Base-by-base conservation (phyloP, 2,329 filamentous ascomycete genomes). In the Uncinocarpus reesii region DNA sequence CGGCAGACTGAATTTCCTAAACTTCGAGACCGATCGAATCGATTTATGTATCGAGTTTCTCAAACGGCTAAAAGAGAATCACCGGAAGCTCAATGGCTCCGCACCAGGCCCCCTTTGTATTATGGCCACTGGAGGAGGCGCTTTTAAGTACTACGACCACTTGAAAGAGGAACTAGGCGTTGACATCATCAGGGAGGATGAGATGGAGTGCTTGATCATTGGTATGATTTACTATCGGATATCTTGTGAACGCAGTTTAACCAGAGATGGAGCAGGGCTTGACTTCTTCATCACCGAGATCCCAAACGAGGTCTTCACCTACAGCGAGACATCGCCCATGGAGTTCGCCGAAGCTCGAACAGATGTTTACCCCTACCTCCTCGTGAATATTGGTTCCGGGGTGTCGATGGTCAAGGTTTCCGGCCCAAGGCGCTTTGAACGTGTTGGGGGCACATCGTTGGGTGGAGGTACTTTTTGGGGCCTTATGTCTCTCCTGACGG, bases 281-380 rank as follows among this genome's bases (percentile, higher is more conserved):
- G 92, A 98, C 65, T 98, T 96, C 71, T 96, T 98, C 74, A 96
- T 96, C 62, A 94, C 87, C 55, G 89, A 96, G 64, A 96, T 98
- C 51, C 92, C 92, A 16, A 81, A 84, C 57, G 92, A 98, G 68
- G 90, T 98, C 47, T 98, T 98, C 62, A 95, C 88, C 16, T 96
- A 96, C 68, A 89, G 84, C 62, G 90, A 94, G 64, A 78, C 79
- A 28, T 83, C 92, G 58, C 88, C 89, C 3, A 94, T 95, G 84
- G 79, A 86, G 60, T 96, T 95, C 62, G 80, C 83, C 56, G 79
- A 83, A 52, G 80, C 87, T 1, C 74, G 75, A 37, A 73, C 80
- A n/a, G 81, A 90, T 56, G 87, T 95, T 51, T 96, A 98, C 64
- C 92, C 92, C 2, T 98, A 98, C 63, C 80, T 98, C 36, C 80